phyloP scores from a whole-genome alignment of 768 basidiomycete genomes.

The Fomitopsis serialis region DNA sequence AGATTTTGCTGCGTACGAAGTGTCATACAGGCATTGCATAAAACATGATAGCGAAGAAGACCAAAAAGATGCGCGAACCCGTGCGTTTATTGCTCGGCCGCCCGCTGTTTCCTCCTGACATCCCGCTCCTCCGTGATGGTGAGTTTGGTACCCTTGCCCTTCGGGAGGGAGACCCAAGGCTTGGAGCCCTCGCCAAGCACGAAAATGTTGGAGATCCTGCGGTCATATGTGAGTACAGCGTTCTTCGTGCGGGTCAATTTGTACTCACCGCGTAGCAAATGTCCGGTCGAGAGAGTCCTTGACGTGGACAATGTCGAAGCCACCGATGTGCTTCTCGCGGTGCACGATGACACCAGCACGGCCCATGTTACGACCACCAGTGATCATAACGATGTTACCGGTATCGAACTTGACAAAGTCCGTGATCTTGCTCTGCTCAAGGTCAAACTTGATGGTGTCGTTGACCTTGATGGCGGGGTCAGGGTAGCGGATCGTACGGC shows the following conservation, averaged over 20 bases:
- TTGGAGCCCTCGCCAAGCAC: conserved; percentile 94
- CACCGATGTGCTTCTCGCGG: conserved; percentile 95
- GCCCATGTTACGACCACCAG: conserved; percentile 99
- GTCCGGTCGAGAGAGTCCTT: conserved; percentile 93
- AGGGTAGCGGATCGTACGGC: conserved; percentile 99
- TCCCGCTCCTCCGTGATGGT: conserved; percentile 97
- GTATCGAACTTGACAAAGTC: conserved; percentile 96
- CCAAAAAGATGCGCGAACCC: conserved; percentile 9
- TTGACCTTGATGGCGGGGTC: conserved; percentile 94
- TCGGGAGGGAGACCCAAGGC: conserved; percentile 95
- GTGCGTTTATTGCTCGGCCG: conserved; percentile 55
- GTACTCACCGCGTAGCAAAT: conserved; percentile 88
- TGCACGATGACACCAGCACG: conserved; percentile 94
- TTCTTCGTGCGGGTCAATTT: neutral
- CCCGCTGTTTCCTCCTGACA: conserved; percentile 75
- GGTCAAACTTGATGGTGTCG: conserved; percentile 96
- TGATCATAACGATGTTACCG: conserved; percentile 95
- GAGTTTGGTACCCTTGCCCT: conserved; percentile 96
- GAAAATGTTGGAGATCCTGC: conserved; percentile 93
- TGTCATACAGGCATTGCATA: conserved; percentile 29
- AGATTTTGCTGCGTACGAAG: conserved; percentile 19
- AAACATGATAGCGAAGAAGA: conserved; percentile 15
- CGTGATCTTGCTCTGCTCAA: conserved; percentile 89
- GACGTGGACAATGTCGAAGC: conserved; percentile 98
- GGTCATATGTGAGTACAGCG: neutral